A percentile compares a stretch with the other conserved stretches of the same genome.
Conservation (phyloP, 2,329 filamentous ascomycete genomes). For the Penicillium sp. region DNA sequence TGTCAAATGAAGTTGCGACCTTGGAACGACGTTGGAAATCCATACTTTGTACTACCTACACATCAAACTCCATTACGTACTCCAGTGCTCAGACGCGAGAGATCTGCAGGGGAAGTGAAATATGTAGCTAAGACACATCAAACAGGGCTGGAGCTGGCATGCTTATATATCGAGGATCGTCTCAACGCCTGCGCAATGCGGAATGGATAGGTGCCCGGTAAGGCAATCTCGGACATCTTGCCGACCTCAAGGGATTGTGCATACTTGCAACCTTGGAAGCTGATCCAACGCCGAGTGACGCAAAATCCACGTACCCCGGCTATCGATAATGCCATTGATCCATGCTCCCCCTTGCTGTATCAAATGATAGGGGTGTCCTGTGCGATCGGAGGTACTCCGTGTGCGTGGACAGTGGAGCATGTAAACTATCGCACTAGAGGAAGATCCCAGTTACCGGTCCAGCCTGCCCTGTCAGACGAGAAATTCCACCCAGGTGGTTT, state of each 20-base stretch:
- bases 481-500: background rate
- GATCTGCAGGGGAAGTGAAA: background rate
- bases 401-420: background rate
- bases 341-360: background rate
- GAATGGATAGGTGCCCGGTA: background rate
- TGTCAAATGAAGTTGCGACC: too few species aligned
- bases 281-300: background rate
- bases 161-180: background rate
- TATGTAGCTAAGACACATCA: background rate
- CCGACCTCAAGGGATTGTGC: background rate
- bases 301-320: background rate
- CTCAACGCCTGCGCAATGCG: background rate
- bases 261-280: background rate
- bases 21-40: background rate
- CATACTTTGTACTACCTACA: background rate
- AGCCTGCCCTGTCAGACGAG: background rate
- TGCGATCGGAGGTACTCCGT: background rate
- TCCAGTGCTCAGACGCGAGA: background rate
- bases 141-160: background rate
- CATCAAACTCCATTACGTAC: background rate
- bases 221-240: conserved; percentile 10
- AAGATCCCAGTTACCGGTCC: background rate
- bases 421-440: background rate
- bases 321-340: background rate
- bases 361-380: background rate